Percentiles rank a stretch among this genome's conserved stretches.
phyloP scores from a whole-genome alignment of 495 filamentous ascomycete species.

The Hypoxylon lenormandii region DNA sequence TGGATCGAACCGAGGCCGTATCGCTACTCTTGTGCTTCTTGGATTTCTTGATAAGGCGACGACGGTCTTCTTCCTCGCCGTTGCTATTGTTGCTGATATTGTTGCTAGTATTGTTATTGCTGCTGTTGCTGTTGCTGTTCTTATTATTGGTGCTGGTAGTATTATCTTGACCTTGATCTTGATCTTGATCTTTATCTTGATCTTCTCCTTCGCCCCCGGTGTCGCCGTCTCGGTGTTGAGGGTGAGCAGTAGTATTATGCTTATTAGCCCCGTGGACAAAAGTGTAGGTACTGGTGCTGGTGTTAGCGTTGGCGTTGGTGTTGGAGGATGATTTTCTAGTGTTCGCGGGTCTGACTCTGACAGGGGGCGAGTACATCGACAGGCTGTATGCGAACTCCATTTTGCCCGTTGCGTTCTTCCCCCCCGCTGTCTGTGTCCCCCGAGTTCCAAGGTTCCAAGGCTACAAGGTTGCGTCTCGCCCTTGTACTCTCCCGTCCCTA shows the following conservation, averaged over 20 bases:
- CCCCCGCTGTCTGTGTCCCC: no score
- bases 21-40: slow-evolving; percentile 56
- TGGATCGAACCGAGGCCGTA: slow-evolving; percentile 39
- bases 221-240: slow-evolving; percentile 5
- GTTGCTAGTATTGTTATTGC: slow-evolving; percentile 36
- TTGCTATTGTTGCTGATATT: slow-evolving; percentile 14
- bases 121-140: slow-evolving; percentile 11
- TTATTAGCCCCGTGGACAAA: slow-evolving; percentile 42
- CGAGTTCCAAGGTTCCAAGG: no score
- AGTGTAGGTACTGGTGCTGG: slow-evolving; percentile 34
- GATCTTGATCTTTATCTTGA: slow-evolving; percentile 7
- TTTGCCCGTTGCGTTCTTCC: slow-evolving; percentile 22
- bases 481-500: slow-evolving; percentile 28
- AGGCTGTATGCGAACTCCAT: slow-evolving; percentile 49
- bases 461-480: slow-evolving; percentile 8
- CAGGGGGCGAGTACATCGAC: slow-evolving; percentile 46
- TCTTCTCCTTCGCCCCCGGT: slow-evolving; percentile 8
- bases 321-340: slow-evolving; percentile 41
- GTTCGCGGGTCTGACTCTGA: slow-evolving; percentile 40
- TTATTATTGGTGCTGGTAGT: slow-evolving; percentile 30
- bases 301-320: not conserved
- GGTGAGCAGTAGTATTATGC: slow-evolving; percentile 10
- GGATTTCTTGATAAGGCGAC: slow-evolving; percentile 39
- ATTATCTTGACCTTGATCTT: no score
- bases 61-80: slow-evolving; percentile 17